Percentiles rank a stretch among this genome's conserved stretches.
Conservation (phyloP, 306 rosid species). For the Crotalaria pallida region DNA sequence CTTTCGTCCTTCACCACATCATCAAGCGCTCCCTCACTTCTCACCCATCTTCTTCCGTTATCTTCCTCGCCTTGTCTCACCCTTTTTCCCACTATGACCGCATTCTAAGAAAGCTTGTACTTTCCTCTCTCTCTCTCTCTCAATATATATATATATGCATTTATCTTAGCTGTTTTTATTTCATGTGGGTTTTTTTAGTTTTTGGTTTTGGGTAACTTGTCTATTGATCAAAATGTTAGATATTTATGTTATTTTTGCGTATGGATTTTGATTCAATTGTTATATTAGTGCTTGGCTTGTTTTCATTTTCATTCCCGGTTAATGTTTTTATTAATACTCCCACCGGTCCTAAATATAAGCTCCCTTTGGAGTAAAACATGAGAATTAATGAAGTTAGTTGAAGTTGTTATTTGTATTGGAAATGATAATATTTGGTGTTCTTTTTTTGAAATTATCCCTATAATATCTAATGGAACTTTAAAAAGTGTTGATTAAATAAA, state of each 20-base stretch:
- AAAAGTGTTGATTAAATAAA: too few species aligned
- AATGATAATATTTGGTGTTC: too few species aligned
- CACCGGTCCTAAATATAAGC: too few species aligned
- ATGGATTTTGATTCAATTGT: not conserved
- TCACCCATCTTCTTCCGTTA: slow-evolving; percentile 42
- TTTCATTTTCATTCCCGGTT: too few species aligned
- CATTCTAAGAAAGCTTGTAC: slow-evolving; percentile 70
- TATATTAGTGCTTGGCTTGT: not conserved
- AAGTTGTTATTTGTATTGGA: too few species aligned
- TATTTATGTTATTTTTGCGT: not conserved
- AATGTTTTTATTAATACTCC: too few species aligned
- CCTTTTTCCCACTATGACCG: slow-evolving; percentile 83
- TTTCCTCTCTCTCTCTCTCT: not conserved
- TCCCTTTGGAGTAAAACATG: too few species aligned
- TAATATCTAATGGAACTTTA: too few species aligned
- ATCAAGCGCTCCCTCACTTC: slow-evolving; percentile 59
- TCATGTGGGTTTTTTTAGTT: not conserved
- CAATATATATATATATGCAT: not conserved
- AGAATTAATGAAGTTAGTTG: too few species aligned
- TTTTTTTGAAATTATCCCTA: too few species aligned
- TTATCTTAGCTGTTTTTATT: not conserved
- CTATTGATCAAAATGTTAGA: not conserved
- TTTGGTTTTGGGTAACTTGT: not conserved
- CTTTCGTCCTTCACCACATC: slow-evolving; percentile 85
- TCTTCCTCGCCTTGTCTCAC: slow-evolving; percentile 72